Conservation (phyloP, 2,329 filamentous ascomycete species). For the Cladophialophora carrionii region DNA sequence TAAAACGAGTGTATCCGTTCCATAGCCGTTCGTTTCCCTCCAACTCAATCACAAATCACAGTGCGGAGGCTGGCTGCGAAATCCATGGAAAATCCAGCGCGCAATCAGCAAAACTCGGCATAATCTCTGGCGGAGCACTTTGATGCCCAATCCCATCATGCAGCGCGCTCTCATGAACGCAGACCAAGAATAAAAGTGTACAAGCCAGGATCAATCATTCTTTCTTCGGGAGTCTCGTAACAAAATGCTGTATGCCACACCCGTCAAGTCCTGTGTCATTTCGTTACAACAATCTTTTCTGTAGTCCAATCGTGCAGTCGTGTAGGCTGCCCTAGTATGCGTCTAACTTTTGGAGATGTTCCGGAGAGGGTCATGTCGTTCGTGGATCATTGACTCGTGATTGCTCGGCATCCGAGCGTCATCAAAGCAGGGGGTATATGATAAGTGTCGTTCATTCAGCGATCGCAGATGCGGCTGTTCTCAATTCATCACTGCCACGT, state of each 20-base stretch:
- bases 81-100: constrained; percentile 22
- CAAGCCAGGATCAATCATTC: constrained; percentile 34
- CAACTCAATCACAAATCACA: constrained; percentile 24
- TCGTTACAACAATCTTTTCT: constrained; percentile 38
- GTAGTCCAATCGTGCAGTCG: constrained; percentile 39
- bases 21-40: constrained; percentile 7
- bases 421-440: constrained; percentile 38
- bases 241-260: constrained; percentile 36
- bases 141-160: constrained; percentile 23
- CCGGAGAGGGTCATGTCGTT: constrained; percentile 36
- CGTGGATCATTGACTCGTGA: constrained; percentile 40
- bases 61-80: constrained; percentile 25
- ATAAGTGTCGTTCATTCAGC: constrained; percentile 57
- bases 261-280: constrained; percentile 32
- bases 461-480: constrained; percentile 63
- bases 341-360: constrained; percentile 38
- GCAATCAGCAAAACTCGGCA: constrained; percentile 8
- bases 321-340: constrained; percentile 39
- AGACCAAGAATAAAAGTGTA: constrained; percentile 30
- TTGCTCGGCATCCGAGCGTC: constrained; percentile 35
- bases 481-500: constrained; percentile 67
- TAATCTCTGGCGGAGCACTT: constrained; percentile 18
- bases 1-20: constrained; percentile 36
- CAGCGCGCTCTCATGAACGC: constrained; percentile 20
- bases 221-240: constrained; percentile 29